Evolutionary conservation across 2,329 filamentous ascomycete genomes (phyloP).

Genomic region (Pseudocercospora macadamiae): DNA sequence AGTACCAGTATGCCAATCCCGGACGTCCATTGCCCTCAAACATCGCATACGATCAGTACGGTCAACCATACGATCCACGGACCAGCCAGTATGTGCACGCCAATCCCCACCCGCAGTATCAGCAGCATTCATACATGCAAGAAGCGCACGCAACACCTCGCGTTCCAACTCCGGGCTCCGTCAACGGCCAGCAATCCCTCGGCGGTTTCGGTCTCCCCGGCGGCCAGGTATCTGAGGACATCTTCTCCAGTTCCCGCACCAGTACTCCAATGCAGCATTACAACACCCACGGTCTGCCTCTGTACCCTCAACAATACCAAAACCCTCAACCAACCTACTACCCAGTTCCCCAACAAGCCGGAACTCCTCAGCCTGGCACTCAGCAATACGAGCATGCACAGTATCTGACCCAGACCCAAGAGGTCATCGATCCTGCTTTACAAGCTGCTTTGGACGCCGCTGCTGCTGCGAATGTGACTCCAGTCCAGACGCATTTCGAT

Average conservation of each 20-base stretch:
- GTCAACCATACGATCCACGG: conserved; percentile 35
- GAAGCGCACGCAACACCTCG: conserved; percentile 31
- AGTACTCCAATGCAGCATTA: conserved; percentile 37
- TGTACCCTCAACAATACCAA: conserved; percentile 32
- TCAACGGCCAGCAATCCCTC: conserved; percentile 31
- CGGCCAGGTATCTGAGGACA: conserved; percentile 32
- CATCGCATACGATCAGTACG: conserved; percentile 33
- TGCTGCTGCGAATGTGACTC: conserved; percentile 12
- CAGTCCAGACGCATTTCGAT: conserved; percentile 33
- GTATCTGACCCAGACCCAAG: conserved; percentile 37
- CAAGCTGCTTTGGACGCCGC: conserved; percentile 29
- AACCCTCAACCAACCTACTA: conserved; percentile 26
- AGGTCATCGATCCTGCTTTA: conserved; percentile 36
- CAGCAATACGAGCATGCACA: conserved; percentile 37
- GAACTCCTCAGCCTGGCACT: conserved; percentile 25
- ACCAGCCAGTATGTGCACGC: conserved; percentile 33
- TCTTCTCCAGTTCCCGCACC: conserved; percentile 34
- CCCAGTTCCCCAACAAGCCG: conserved; percentile 16
- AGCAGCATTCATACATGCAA: conserved; percentile 34
- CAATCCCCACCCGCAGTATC: conserved; percentile 26
- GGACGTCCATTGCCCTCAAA: conserved; percentile 36
- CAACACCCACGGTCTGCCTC: conserved; percentile 28
- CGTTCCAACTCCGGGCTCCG: conserved; percentile 32
- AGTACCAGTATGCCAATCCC: conserved; percentile 34
- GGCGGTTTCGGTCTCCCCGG: conserved; percentile 39